phyloP scores from a whole-genome alignment of 2,329 filamentous ascomycete species.

The Leptographium procerum region DNA sequence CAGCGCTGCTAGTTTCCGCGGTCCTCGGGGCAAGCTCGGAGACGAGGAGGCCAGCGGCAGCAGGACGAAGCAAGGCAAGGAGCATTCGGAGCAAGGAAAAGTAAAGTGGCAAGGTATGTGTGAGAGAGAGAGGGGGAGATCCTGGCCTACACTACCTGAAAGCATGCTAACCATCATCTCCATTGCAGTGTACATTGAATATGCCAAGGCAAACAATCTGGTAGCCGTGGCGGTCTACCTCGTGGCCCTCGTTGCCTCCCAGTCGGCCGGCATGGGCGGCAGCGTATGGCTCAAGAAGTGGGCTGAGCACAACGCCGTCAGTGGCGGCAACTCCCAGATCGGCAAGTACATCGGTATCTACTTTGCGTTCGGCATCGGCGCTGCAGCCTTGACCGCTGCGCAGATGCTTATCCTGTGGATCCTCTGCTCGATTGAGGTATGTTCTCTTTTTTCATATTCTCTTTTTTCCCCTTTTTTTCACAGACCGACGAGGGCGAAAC shows the following conservation, averaged over 20 bases:
- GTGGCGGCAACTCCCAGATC: conserved; percentile 59
- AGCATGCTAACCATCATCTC: not conserved
- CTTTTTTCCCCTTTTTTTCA: no score
- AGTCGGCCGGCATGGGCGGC: conserved; percentile 71
- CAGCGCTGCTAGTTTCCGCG: conserved; percentile 81
- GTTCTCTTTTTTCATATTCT: no score
- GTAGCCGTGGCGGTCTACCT: conserved; percentile 74
- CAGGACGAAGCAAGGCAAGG: conserved; percentile 78
- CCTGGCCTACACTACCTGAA: not conserved
- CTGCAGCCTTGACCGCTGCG: conserved; percentile 71
- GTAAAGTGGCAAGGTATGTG: conserved; percentile 69
- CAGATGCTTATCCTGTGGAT: conserved; percentile 97
- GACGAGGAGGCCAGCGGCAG: conserved; percentile 70
- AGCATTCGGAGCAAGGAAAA: conserved; percentile 86
- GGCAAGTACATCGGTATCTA: conserved; percentile 93
- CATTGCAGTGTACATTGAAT: conserved; percentile 66
- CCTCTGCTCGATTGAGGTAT: conserved; percentile 97
- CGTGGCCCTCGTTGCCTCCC: conserved; percentile 62
- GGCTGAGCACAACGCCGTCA: conserved; percentile 65
- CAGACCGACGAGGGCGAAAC: no score
- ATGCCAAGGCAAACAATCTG: conserved; percentile 89
- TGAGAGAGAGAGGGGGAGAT: conserved; percentile 10
- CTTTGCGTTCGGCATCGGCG: conserved; percentile 85
- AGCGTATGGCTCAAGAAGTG: conserved; percentile 91
- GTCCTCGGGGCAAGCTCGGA: conserved; percentile 68